Base-by-base conservation (phyloP, 2,329 filamentous ascomycete species). In the Clonostachys chloroleuca region DNA sequence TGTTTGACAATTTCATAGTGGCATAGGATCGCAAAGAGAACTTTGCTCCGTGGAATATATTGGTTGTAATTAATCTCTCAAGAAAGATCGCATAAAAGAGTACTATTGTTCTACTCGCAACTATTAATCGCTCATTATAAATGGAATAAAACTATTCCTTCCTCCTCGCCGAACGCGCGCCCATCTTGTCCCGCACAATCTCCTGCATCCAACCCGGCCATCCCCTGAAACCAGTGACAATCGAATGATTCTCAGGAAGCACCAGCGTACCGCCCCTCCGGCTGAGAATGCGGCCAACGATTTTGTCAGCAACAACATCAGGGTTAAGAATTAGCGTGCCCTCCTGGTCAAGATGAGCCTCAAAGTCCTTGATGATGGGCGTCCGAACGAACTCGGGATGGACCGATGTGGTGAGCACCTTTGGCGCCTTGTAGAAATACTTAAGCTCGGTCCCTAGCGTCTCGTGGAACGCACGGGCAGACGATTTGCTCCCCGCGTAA, bases 381-480 rank as follows among this genome's bases (percentile, higher is more conserved):
- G 54, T 54, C 10, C 37, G 39, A 20, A 53, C 49, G 36, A 49
- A 55, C 44, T 49, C 59, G 59, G 80, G 83, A 51, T 78, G 80
- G 46, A 87, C 73, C 5, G 83, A 55, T 6, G 86, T 74, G 2
- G 82, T 85, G 35, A 83, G 68, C n/a, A 87, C 78, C 41, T 72
- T 72, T 0, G 74, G 75, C 2, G 82, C 82, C 33, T 76, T 70
- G 59, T 86, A 84, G 7, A 73, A 62, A 8, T 74, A 76, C 34
- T 65, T 65, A 40, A 84, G 60, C 59, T 84, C 81, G 1, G 70
- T 66, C 2, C 70, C 64, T 2, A 84, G 62, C 0, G 71, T 83
- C 60, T 88, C 83, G 59, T 87, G 83, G 64, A 88, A 83, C 3
- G 78, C 66, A 5, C 84, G 62, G 2, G 81, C 77, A 0, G 80